These are phyloP conservation scores for Fraxinus baroniana DNA, from an alignment of 305 asterid genomes.

Conservation along the genomic window DNA sequence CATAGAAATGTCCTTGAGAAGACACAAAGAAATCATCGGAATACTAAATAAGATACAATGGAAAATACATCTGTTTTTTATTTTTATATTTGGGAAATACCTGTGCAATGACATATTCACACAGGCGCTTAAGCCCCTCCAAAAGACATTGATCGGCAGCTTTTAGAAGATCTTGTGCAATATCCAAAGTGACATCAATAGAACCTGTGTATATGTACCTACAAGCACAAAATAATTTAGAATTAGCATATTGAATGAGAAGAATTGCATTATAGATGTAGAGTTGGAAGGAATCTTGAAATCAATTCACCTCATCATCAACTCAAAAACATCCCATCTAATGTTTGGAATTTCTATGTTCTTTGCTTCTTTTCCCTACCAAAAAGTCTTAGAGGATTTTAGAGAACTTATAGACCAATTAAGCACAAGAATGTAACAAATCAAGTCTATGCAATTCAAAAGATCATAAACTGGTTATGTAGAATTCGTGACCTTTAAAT, in stretches of 20 bases:
- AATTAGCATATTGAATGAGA: conserved; percentile 13
- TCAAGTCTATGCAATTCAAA: neutral
- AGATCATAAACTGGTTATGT: neutral
- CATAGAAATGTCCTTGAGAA: conserved; percentile 70
- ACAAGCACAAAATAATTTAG: conserved; percentile 22
- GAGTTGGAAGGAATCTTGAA: neutral
- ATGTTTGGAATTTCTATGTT: conserved; percentile 95
- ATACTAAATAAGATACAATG: neutral
- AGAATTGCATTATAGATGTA: no score
- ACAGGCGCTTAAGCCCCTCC: conserved; percentile 94
- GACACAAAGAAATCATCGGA: conserved; percentile 31
- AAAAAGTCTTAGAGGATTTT: neutral
- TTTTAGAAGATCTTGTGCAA: conserved; percentile 89
- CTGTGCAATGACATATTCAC: conserved; percentile 92
- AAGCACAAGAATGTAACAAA: conserved; percentile 5
- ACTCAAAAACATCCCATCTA: conserved; percentile 92
- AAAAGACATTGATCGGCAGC: conserved; percentile 96
- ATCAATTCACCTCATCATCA: conserved; percentile 91
- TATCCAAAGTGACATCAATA: conserved; percentile 73
- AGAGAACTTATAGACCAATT: neutral
- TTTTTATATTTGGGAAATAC: conserved; percentile 30
- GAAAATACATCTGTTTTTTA: neutral
- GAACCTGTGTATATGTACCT: conserved; percentile 95
- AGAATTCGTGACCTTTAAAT: neutral
- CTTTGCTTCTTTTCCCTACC: conserved; percentile 97